Percentiles rank a stretch among this genome's conserved stretches.
phyloP scores from a whole-genome alignment of 345 rosid species.

The Geranium rotundifolium region DNA sequence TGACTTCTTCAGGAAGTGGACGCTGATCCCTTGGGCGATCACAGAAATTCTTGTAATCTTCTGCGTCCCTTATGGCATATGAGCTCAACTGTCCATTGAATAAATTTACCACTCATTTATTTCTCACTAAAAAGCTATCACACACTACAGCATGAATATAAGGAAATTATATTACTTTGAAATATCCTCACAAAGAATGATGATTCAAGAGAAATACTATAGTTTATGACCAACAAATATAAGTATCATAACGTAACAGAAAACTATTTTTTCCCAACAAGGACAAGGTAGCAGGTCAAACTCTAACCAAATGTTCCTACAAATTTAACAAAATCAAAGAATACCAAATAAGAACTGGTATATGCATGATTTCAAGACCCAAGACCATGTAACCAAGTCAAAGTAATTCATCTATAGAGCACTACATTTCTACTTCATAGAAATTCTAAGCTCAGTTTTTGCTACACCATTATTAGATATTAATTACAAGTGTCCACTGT shows the following conservation, averaged over 20 bases:
- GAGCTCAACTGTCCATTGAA: constrained; percentile 45
- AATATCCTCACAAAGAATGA: neutral
- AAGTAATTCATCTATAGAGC: neutral
- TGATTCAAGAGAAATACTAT: neutral
- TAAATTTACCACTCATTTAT: neutral
- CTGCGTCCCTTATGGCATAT: constrained; percentile 73
- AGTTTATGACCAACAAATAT: too few species aligned
- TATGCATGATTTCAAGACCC: neutral
- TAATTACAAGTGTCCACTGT: too few species aligned
- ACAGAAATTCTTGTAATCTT: constrained; percentile 81
- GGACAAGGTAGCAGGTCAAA: neutral
- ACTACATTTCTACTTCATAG: neutral
- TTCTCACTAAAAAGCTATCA: too few species aligned
- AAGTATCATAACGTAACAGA: too few species aligned
- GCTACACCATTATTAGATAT: neutral
- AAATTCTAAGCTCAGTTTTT: neutral
- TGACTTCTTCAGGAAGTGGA: constrained; percentile 77
- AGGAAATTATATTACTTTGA: neutral
- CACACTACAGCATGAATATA: neutral
- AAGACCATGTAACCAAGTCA: neutral
- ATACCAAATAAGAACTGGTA: neutral
- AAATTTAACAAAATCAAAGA: neutral
- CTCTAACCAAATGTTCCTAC: neutral
- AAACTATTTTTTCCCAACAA: neutral
- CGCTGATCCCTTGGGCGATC: constrained; percentile 82